Conservation (phyloP, 495 filamentous ascomycete species). For the Penicillium parvum region DNA sequence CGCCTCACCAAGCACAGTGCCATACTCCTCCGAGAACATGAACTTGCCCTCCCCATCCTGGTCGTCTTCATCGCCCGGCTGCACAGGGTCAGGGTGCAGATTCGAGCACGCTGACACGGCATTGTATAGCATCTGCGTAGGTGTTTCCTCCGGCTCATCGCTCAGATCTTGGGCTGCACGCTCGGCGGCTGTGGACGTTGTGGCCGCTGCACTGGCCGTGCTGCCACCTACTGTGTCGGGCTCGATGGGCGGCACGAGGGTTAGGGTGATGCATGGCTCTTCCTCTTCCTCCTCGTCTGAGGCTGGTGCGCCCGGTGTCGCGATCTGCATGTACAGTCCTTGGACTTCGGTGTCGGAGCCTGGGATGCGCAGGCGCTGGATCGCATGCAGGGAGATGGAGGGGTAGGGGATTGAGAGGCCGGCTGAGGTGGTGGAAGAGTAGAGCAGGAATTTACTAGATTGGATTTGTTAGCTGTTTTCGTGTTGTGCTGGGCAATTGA, state of each 20-base stretch:
- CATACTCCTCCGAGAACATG: conserved; percentile 29
- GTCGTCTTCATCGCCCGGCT: conserved; percentile 39
- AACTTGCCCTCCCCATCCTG: conserved; percentile 41
- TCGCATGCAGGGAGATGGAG: conserved; percentile 80
- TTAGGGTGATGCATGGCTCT: conserved; percentile 67
- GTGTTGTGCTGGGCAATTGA: not conserved
- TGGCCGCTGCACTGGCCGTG: conserved; percentile 3
- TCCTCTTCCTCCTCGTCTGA: conserved; percentile 65
- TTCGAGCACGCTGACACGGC: conserved; percentile 85
- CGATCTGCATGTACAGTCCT: conserved; percentile 78
- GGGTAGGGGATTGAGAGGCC: conserved; percentile 86
- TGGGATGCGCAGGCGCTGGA: conserved; percentile 57
- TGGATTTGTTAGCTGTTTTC: conserved; percentile 1
- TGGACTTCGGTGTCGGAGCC: conserved; percentile 40
- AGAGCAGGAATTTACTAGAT: conserved; percentile 69
- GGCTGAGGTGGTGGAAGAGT: conserved; percentile 50
- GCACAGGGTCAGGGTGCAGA: conserved; percentile 77
- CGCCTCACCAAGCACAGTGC: conserved; percentile 25
- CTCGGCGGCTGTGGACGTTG: conserved; percentile 11
- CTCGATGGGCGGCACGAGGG: conserved; percentile 54
- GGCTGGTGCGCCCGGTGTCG: conserved; percentile 48
- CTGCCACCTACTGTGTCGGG: conserved; percentile 2
- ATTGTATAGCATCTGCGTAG: conserved; percentile 59
- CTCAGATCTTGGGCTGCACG: conserved; percentile 28
- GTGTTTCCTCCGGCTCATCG: conserved; percentile 28